A percentile compares a stretch with the other conserved stretches of the same genome.
phyloP scores from a whole-genome alignment of 306 rosid species.

The Macrotyloma uniflorum region DNA sequence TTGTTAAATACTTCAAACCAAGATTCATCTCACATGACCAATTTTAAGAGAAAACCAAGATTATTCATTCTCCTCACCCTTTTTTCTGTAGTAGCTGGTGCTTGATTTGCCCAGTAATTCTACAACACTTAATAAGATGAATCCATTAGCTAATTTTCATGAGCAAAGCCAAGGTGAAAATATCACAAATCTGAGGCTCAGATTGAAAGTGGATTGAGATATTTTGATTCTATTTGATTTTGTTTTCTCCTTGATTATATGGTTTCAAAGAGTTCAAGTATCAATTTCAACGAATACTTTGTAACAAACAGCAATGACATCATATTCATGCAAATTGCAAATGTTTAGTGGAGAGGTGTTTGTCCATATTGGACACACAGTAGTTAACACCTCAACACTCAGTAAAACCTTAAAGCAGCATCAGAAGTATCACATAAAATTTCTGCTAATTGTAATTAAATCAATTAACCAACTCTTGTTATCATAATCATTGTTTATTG shows the following conservation, averaged over 20 bases:
- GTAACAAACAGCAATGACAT: constrained; percentile 16
- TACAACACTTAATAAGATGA: constrained; percentile 17
- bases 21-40: constrained; percentile 6
- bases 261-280: constrained; percentile 35
- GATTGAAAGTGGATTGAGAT: constrained; percentile 35
- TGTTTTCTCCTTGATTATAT: constrained; percentile 21
- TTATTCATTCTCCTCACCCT: not conserved
- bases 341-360: constrained; percentile 27
- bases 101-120: constrained; percentile 16
- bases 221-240: constrained; percentile 28
- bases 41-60: not conserved
- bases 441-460: constrained; percentile 17
- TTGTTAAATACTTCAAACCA: not conserved
- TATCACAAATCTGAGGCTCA: constrained; percentile 31
- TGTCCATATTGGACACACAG: constrained; percentile 17
- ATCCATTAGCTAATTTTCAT: not conserved
- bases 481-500: not conserved
- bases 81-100: not conserved
- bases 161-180: not conserved
- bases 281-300: constrained; percentile 39
- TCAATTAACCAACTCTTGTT: not conserved
- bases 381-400: not conserved
- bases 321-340: constrained; percentile 19
- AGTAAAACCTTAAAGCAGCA: not conserved
- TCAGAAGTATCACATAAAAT: not conserved